Evolutionary conservation across 495 filamentous ascomycete genomes (phyloP).

Genomic region (Penicillium canescens): DNA sequence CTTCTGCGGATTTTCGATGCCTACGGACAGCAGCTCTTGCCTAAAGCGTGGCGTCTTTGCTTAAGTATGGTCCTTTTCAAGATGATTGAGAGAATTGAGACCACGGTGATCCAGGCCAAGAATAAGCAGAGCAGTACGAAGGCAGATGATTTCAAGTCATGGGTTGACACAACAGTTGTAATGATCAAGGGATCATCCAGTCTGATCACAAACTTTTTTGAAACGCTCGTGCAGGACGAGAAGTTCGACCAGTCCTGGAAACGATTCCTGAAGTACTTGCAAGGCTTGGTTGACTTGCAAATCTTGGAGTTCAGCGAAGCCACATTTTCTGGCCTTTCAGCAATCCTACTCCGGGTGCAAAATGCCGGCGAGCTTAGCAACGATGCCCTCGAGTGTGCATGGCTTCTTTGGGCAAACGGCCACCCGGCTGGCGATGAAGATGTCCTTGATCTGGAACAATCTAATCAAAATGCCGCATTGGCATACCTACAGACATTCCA

Average conservation of each 20-base stretch:
- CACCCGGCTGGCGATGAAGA: conserved; percentile 55
- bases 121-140: conserved; percentile 20
- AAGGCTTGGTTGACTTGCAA: conserved; percentile 56
- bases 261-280: conserved; percentile 66
- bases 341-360: conserved; percentile 62
- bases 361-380: conserved; percentile 50
- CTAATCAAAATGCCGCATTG: conserved; percentile 75
- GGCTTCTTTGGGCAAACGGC: conserved; percentile 70
- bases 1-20: conserved; percentile 89
- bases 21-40: conserved; percentile 76
- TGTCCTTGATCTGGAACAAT: conserved; percentile 38
- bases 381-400: conserved; percentile 60
- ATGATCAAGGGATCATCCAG: conserved; percentile 68
- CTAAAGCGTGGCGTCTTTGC: conserved; percentile 81
- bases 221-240: conserved; percentile 54
- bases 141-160: conserved; percentile 48
- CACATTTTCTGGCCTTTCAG: conserved; percentile 65
- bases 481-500: conserved; percentile 77
- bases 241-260: conserved; percentile 66
- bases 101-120: conserved; percentile 19
- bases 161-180: conserved; percentile 77
- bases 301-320: conserved; percentile 71
- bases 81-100: conserved; percentile 58
- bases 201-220: conserved; percentile 68
- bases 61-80: conserved; percentile 76